Conservation (phyloP, 2,329 filamentous ascomycete genomes). For the Leptoxyphium fumago region DNA sequence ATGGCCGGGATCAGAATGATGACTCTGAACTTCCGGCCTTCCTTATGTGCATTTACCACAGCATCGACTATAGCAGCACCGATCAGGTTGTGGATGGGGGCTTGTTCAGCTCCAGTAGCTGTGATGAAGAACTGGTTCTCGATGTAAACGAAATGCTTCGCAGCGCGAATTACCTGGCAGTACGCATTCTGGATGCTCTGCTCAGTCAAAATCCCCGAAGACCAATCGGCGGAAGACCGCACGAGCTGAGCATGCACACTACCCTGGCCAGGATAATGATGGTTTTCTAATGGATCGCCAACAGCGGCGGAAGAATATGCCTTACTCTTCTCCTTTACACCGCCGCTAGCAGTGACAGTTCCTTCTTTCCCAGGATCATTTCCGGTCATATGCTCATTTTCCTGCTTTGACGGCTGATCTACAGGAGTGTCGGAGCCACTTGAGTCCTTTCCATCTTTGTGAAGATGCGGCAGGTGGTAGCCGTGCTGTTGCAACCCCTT, state of each 20-base stretch:
- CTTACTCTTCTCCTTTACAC: constrained; percentile 16
- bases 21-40: constrained; percentile 74
- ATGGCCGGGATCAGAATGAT: constrained; percentile 85
- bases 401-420: constrained; percentile 7
- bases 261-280: constrained; percentile 37
- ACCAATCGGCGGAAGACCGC: constrained; percentile 88
- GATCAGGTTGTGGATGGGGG: constrained; percentile 75
- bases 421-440: background rate
- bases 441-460: constrained; percentile 3
- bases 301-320: constrained; percentile 13
- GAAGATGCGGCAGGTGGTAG: constrained; percentile 7
- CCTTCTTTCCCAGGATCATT: constrained; percentile 20
- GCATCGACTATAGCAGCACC: constrained; percentile 85
- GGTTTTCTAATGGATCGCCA: constrained; percentile 8
- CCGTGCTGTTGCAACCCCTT: constrained; percentile 12
- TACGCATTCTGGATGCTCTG: constrained; percentile 83
- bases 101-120: constrained; percentile 76
- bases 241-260: constrained; percentile 71
- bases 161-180: constrained; percentile 67
- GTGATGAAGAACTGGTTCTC: constrained; percentile 99
- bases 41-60: constrained; percentile 64
- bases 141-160: constrained; percentile 89
- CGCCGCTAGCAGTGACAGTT: constrained; percentile 17
- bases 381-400: constrained; percentile 18
- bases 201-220: constrained; percentile 72